These are phyloP conservation scores for Eucalyptus leucophloia DNA, from an alignment of 345 rosid species.

Conservation along the genomic window DNA sequence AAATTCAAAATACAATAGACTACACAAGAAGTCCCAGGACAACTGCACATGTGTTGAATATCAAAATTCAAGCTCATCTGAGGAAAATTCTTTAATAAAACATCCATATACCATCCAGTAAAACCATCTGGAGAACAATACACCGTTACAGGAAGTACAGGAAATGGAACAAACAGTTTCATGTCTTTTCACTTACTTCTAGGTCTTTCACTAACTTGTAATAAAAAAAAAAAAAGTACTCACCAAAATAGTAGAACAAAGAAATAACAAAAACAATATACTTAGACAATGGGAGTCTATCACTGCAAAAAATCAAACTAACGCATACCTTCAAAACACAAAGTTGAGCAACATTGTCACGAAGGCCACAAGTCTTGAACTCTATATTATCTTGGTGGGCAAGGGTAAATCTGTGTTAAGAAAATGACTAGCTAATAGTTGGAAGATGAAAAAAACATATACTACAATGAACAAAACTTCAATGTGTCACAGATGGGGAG, in stretches of 20 bases:
- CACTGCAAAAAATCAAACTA: not conserved
- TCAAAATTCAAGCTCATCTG: not conserved
- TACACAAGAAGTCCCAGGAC: not conserved
- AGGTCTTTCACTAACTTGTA: not conserved
- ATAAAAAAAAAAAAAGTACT: not conserved
- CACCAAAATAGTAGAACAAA: not conserved
- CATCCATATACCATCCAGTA: not conserved
- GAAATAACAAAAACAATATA: not conserved
- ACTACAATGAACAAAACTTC: not conserved
- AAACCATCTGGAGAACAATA: not conserved
- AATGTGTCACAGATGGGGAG: not conserved
- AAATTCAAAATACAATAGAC: not conserved
- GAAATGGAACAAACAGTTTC: not conserved
- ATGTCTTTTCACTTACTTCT: not conserved
- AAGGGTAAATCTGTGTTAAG: conserved; percentile 60
- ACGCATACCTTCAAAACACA: conserved; percentile 77
- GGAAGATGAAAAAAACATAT: not conserved
- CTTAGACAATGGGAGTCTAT: not conserved
- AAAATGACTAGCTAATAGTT: conserved; percentile 11
- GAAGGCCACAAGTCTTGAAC: conserved; percentile 75
- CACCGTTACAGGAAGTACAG: not conserved
- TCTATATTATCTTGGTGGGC: conserved; percentile 71
- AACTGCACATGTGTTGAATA: not conserved
- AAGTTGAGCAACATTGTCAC: conserved; percentile 88
- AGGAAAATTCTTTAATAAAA: not conserved